Conservation (phyloP, 306 rosid species). For the Acacia confusa region DNA sequence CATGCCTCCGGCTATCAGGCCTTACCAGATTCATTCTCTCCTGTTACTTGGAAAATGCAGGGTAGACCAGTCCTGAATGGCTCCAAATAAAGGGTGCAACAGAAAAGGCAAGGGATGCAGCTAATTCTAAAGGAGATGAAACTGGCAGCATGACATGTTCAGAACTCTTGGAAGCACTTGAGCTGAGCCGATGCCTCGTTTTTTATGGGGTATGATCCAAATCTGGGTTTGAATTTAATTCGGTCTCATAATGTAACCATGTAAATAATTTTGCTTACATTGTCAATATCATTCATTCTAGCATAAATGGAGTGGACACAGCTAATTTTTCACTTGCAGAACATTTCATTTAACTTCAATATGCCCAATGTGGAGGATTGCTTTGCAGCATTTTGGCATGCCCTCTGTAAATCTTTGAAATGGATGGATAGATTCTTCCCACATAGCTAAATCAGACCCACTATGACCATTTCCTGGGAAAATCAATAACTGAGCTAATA, state of each 20-base stretch:
- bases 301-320: constrained; percentile 14
- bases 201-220: constrained; percentile 66
- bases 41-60: constrained; percentile 49
- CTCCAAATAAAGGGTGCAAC: constrained; percentile 89
- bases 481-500: constrained; percentile 7
- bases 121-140: constrained; percentile 75
- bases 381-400: constrained; percentile 13
- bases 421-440: constrained; percentile 4
- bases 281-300: constrained; percentile 9
- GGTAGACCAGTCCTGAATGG: constrained; percentile 84
- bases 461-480: constrained; percentile 10
- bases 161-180: constrained; percentile 98
- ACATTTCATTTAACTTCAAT: constrained; percentile 1
- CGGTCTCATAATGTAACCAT: constrained; percentile 19
- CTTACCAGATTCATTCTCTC: constrained; percentile 18
- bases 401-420: constrained; percentile 17
- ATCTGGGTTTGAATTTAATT: constrained; percentile 14
- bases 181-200: constrained; percentile 87
- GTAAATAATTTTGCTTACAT: constrained; percentile 28
- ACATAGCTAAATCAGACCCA: constrained; percentile 21
- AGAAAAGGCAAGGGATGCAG: constrained; percentile 77
- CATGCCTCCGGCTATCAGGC: constrained; percentile 25
- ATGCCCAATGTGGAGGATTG: background rate
- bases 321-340: constrained; percentile 1
- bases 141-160: constrained; percentile 79